A percentile compares a stretch with the other conserved stretches of the same genome.
Evolutionary conservation across 495 filamentous ascomycete genomes (phyloP).

Genomic region (Pyronema domesticum): DNA sequence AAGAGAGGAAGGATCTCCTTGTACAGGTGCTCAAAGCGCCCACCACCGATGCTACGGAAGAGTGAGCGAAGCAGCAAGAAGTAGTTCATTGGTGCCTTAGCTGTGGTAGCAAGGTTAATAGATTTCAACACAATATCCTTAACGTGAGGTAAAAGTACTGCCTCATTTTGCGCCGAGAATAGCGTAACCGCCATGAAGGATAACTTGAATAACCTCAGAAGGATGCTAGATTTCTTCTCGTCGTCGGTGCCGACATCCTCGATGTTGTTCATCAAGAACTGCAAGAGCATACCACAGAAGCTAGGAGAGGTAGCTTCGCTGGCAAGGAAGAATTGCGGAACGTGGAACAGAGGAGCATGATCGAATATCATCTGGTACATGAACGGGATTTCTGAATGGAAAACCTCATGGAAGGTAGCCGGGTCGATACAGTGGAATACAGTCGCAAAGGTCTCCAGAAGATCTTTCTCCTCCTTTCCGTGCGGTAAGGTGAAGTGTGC

Average conservation of each 20-base stretch:
- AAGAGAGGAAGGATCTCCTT: conserved; percentile 92
- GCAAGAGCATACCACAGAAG: conserved; percentile 92
- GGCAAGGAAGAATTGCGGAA: conserved; percentile 94
- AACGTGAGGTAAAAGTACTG: conserved; percentile 85
- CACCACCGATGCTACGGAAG: conserved; percentile 91
- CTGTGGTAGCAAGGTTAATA: conserved; percentile 84
- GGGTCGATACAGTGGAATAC: conserved; percentile 98
- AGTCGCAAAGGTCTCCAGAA: conserved; percentile 92
- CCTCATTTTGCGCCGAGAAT: conserved; percentile 87
- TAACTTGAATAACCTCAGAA: conserved; percentile 90
- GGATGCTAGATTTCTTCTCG: conserved; percentile 72
- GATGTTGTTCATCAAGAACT: conserved; percentile 91
- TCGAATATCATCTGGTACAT: conserved; percentile 97
- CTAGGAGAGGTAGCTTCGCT: conserved; percentile 94
- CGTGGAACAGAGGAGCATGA: conserved; percentile 78
- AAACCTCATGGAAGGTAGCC: conserved; percentile 95
- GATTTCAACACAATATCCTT: conserved; percentile 91
- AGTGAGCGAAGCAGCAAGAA: conserved; percentile 82
- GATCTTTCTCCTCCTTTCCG: conserved; percentile 89
- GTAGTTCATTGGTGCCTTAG: conserved; percentile 97
- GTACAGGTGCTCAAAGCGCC: conserved; percentile 91
- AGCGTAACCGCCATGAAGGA: conserved; percentile 99
- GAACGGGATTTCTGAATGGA: conserved; percentile 88
- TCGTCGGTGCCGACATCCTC: conserved; percentile 86
- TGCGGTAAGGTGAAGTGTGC: conserved; percentile 85